Conservation (phyloP, 352 stramenopile genomes). For the Phytopythium vexans region DNA sequence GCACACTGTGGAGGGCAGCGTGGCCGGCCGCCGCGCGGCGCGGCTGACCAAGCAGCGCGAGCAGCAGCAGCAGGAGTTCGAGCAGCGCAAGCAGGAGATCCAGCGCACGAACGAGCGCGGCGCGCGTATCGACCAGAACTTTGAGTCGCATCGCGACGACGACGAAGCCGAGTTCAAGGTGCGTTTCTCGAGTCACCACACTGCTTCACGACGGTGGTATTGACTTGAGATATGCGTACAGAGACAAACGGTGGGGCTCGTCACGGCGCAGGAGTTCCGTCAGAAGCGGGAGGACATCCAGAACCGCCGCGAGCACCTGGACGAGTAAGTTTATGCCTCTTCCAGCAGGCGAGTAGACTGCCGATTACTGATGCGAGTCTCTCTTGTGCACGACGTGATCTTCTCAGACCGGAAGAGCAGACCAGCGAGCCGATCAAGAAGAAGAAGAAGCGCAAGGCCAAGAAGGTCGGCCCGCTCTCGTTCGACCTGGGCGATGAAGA, state of each 20-base stretch:
- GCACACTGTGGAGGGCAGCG: conserved; percentile 96
- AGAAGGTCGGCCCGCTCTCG: conserved; percentile 71
- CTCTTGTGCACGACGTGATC: conserved; percentile 1
- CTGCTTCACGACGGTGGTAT: conserved; percentile 1
- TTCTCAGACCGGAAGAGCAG: conserved; percentile 24
- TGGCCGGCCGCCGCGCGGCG: conserved; percentile 90
- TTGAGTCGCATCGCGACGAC: conserved; percentile 79
- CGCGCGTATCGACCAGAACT: conserved; percentile 90
- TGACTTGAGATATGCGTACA: conserved; percentile 12
- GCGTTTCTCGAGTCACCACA: conserved; percentile 3
- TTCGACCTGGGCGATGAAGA: conserved; percentile 75
- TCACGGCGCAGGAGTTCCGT: conserved; percentile 94
- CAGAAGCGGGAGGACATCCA: conserved; percentile 82
- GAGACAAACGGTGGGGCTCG: conserved; percentile 88
- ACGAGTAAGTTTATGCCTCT: conserved; percentile 24
- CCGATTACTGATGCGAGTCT: conserved; percentile 3
- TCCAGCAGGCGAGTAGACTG: conserved; percentile 1
- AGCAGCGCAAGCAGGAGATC: conserved; percentile 91
- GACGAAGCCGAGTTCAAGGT: conserved; percentile 87
- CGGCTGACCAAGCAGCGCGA: conserved; percentile 90
- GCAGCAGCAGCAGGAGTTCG: conserved; percentile 92
- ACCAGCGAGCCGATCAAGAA: conserved; percentile 34
- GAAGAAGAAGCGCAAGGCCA: conserved; percentile 80
- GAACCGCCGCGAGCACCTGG: conserved; percentile 27
- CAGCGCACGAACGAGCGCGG: conserved; percentile 74